These are phyloP conservation scores for Mychonastes homosphaera DNA, from an alignment of 139 green algal genomes.

Conservation along the genomic window DNA sequence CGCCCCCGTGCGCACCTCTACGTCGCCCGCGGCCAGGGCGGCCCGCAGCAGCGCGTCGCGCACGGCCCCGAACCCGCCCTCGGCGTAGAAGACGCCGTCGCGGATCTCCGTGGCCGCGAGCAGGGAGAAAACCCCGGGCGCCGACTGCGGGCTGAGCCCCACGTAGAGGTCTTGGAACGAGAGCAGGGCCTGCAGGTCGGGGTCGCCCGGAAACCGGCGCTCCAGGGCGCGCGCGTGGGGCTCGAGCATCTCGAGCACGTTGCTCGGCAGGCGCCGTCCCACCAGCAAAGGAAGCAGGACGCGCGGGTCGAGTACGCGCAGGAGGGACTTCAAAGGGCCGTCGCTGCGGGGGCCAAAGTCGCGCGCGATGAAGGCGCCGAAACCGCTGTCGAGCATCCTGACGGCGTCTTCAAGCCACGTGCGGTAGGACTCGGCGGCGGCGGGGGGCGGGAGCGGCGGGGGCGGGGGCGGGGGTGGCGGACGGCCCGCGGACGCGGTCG, in stretches of 20 bases:
- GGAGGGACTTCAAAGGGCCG: too few relatives aligned
- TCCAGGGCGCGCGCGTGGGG: background rate
- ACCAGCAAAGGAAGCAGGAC: conserved; percentile 52
- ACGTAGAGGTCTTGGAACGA: conserved; percentile 84
- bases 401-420: too few relatives aligned
- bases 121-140: conserved; percentile 68
- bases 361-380: conserved; percentile 61
- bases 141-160: conserved; percentile 62
- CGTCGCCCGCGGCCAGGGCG: conserved; percentile 27
- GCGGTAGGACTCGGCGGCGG: too few relatives aligned
- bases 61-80: conserved; percentile 61
- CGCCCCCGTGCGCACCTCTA: conserved; percentile 24
- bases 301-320: conserved; percentile 27
- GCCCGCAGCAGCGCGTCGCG: conserved; percentile 30
- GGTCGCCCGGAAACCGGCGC: background rate
- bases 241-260: conserved; percentile 51
- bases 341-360: conserved; percentile 48
- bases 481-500: too few relatives aligned
- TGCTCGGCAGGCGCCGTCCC: conserved; percentile 28
- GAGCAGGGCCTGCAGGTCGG: conserved; percentile 31
- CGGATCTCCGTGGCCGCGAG: conserved; percentile 78
- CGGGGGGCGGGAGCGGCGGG: too few relatives aligned
- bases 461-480: too few relatives aligned
- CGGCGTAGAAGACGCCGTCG: conserved; percentile 77
- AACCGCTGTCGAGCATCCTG: conserved; percentile 26